These are phyloP conservation scores for Mimosa pudica DNA, from an alignment of 306 rosid species.

Conservation along the genomic window DNA sequence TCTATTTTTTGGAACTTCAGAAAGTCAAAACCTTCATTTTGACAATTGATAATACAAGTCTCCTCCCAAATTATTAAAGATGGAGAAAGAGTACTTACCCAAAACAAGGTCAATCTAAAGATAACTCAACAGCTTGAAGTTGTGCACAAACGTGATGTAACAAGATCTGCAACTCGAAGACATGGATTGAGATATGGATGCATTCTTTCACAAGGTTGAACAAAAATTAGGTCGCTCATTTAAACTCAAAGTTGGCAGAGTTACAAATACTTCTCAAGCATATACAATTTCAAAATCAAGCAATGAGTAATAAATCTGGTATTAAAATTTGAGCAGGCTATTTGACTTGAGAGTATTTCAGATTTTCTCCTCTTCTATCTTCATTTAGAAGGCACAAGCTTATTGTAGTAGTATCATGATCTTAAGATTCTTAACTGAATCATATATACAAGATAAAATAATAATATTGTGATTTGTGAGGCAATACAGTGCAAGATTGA, in stretches of 20 bases:
- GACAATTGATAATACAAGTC: constrained; percentile 3
- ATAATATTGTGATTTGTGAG: constrained; percentile 24
- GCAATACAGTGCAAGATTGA: constrained; percentile 26
- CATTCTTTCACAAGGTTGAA: constrained; percentile 66
- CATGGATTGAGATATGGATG: constrained; percentile 46
- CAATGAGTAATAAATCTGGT: neutral
- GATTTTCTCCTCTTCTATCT: neutral
- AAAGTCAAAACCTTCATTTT: constrained; percentile 25
- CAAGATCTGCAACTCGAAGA: constrained; percentile 86
- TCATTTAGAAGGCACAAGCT: neutral
- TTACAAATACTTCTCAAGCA: constrained; percentile 41
- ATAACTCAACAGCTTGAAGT: constrained; percentile 89
- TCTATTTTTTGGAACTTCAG: neutral
- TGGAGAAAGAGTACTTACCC: constrained; percentile 73
- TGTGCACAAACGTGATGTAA: constrained; percentile 89
- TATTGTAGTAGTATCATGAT: constrained; percentile 7
- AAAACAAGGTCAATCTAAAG: constrained; percentile 62
- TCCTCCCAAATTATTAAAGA: constrained; percentile 59
- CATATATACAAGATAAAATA: constrained; percentile 19
- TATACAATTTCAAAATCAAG: constrained; percentile 18
- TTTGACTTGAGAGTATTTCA: neutral
- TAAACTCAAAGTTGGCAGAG: constrained; percentile 19
- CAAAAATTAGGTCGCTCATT: constrained; percentile 16
- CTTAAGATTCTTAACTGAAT: constrained; percentile 28
- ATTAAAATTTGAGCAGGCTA: constrained; percentile 4